A percentile compares a stretch with the other conserved stretches of the same genome.
phyloP scores from a whole-genome alignment of 768 basidiomycete species.

The Amyloporia xantha region DNA sequence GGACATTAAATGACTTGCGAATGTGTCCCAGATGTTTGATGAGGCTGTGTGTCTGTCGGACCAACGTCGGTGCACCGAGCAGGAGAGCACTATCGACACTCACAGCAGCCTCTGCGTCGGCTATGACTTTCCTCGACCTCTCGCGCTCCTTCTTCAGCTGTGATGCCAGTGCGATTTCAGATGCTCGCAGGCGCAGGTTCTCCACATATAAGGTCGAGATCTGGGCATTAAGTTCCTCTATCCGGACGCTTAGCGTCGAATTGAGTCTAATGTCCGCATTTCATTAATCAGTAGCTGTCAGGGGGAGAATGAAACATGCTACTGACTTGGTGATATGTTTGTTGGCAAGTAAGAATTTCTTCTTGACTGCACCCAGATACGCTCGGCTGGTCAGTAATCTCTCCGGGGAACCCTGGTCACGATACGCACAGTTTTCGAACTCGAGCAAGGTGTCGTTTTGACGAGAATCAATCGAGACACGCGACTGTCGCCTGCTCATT shows the following conservation, averaged over 20 bases:
- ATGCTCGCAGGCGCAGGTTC: slow-evolving; percentile 75
- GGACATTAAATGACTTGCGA: slow-evolving; percentile 53
- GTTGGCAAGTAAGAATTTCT: slow-evolving; percentile 86
- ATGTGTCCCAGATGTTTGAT: slow-evolving; percentile 60
- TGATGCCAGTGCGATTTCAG: slow-evolving; percentile 67
- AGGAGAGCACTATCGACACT: slow-evolving; percentile 20
- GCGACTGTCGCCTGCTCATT: slow-evolving; percentile 34
- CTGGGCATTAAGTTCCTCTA: slow-evolving; percentile 80
- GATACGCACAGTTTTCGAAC: slow-evolving; percentile 73
- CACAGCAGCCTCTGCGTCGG: slow-evolving; percentile 72
- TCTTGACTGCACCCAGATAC: slow-evolving; percentile 63
- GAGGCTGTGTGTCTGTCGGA: slow-evolving; percentile 28
- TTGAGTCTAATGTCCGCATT: slow-evolving; percentile 53
- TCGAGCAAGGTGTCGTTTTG: slow-evolving; percentile 79
- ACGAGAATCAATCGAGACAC: slow-evolving; percentile 49
- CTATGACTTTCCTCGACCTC: slow-evolving; percentile 64
- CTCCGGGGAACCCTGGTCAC: not conserved
- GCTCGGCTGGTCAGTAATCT: slow-evolving; percentile 15
- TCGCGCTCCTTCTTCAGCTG: slow-evolving; percentile 79
- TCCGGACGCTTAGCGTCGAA: slow-evolving; percentile 75
- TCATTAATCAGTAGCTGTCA: not conserved
- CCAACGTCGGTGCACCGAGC: not conserved
- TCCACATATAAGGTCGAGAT: slow-evolving; percentile 78
- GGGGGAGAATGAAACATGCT: not conserved
- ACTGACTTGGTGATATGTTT: slow-evolving; percentile 86